A percentile compares a stretch with the other conserved stretches of the same genome.
phyloP scores from a whole-genome alignment of 768 basidiomycete species.

The Calocybe gangraenosa region DNA sequence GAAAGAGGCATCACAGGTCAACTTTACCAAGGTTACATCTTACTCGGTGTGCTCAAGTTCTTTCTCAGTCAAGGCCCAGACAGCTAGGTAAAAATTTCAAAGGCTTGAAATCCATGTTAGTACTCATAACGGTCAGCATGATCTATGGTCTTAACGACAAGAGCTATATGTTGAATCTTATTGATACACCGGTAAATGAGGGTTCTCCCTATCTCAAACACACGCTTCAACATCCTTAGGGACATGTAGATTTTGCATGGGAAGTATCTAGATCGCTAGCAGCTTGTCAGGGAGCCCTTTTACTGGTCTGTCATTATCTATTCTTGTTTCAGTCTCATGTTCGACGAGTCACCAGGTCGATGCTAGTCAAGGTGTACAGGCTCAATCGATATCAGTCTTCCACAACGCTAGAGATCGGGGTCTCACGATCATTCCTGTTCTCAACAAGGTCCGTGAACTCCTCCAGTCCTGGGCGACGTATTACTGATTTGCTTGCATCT shows the following conservation, averaged over 20 bases:
- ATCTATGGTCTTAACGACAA: slow-evolving; percentile 54
- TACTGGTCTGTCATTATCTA: slow-evolving; percentile 35
- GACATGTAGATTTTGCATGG: slow-evolving; percentile 98
- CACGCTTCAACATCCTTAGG: slow-evolving; percentile 33
- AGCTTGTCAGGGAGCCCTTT: slow-evolving; percentile 86
- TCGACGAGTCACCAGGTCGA: slow-evolving; percentile 58
- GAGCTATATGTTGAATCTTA: slow-evolving; percentile 81
- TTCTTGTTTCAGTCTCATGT: background rate
- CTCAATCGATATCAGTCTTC: slow-evolving; percentile 94
- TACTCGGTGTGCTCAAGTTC: background rate
- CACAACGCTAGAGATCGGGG: slow-evolving; percentile 82
- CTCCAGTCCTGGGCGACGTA: background rate
- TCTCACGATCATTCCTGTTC: slow-evolving; percentile 80
- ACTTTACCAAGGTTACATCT: background rate
- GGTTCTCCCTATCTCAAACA: background rate
- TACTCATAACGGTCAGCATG: slow-evolving; percentile 54
- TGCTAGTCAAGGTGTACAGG: slow-evolving; percentile 97
- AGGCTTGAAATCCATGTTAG: slow-evolving; percentile 2
- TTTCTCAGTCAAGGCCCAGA: slow-evolving; percentile 85
- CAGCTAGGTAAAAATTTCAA: slow-evolving; percentile 57
- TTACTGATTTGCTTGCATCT: slow-evolving; percentile 6
- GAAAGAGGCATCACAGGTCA: slow-evolving; percentile 94
- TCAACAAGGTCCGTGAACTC: slow-evolving; percentile 70
- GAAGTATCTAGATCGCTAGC: slow-evolving; percentile 91
- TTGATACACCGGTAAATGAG: slow-evolving; percentile 83